These are phyloP conservation scores for Suhomyces terraborum DNA, from an alignment of 1,139 yeast species.

Conservation along the genomic window DNA sequence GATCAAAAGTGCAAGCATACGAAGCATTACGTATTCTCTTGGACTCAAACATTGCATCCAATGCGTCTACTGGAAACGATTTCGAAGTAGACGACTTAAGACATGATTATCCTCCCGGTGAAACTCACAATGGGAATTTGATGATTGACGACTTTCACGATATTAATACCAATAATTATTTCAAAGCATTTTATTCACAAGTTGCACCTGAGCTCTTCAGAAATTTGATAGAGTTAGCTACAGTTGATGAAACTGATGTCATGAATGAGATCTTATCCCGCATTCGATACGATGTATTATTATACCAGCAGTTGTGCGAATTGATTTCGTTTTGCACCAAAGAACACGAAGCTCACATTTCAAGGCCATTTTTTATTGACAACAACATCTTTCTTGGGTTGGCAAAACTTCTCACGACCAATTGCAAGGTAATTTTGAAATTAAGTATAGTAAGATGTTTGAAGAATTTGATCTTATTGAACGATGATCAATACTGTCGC, in stretches of 20 bases:
- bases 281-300: slow-evolving; percentile 36
- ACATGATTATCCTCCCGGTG: slow-evolving; percentile 13
- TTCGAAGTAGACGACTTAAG: slow-evolving; percentile 19
- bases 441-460: slow-evolving; percentile 68
- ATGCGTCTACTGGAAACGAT: slow-evolving; percentile 10
- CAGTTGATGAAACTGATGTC: slow-evolving; percentile 13
- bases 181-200: slow-evolving; percentile 58
- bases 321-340: slow-evolving; percentile 64
- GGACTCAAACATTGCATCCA: slow-evolving; percentile 53
- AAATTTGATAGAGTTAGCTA: slow-evolving; percentile 44
- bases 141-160: slow-evolving; percentile 33
- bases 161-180: slow-evolving; percentile 52
- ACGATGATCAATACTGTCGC: slow-evolving; percentile 61
- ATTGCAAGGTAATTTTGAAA: slow-evolving; percentile 52
- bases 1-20: slow-evolving; percentile 76
- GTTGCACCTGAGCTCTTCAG: slow-evolving; percentile 63
- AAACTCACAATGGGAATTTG: slow-evolving; percentile 9
- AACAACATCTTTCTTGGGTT: slow-evolving; percentile 58
- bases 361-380: slow-evolving; percentile 63
- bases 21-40: slow-evolving; percentile 78
- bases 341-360: slow-evolving; percentile 58
- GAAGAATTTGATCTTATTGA: slow-evolving; percentile 56
- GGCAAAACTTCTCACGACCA: slow-evolving; percentile 41
- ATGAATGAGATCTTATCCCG: slow-evolving; percentile 9
- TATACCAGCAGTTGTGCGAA: slow-evolving; percentile 69